phyloP scores from a whole-genome alignment of 192 early-diverging fungal species.

The Fimicolochytrium jonesii region DNA sequence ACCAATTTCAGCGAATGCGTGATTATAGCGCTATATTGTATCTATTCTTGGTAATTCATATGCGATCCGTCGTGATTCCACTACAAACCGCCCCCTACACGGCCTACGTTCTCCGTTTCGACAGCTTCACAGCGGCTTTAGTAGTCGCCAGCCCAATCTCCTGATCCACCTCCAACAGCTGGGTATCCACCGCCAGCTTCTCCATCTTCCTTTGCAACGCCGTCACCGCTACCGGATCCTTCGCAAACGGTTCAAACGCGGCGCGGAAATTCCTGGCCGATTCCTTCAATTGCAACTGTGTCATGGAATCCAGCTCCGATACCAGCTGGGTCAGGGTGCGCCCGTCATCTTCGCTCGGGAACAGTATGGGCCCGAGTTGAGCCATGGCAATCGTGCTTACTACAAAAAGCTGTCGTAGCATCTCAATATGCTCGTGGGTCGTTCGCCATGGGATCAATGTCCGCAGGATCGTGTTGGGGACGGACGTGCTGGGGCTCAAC shows the following conservation, averaged over 20 bases:
- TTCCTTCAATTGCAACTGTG: conserved; percentile 35
- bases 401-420: conserved; percentile 45
- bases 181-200: conserved; percentile 37
- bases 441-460: conserved; percentile 36
- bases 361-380: conserved; percentile 45
- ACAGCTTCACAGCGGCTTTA: not conserved
- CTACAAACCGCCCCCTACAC: no score
- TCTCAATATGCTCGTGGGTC: conserved; percentile 31
- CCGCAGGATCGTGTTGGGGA: not conserved
- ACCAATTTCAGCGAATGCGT: no score
- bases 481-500: not conserved
- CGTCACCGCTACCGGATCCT: conserved; percentile 22
- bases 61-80: no score
- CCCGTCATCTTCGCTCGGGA: conserved; percentile 8
- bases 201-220: conserved; percentile 39
- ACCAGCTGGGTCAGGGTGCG: conserved; percentile 4
- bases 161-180: conserved; percentile 24
- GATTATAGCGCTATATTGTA: no score
- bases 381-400: conserved; percentile 37
- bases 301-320: conserved; percentile 35
- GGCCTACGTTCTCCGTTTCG: no score
- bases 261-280: conserved; percentile 7
- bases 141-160: not conserved
- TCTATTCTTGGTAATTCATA: no score
- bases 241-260: conserved; percentile 34